phyloP scores from a whole-genome alignment of 805 yeast species.

The Candida caryicola region DNA sequence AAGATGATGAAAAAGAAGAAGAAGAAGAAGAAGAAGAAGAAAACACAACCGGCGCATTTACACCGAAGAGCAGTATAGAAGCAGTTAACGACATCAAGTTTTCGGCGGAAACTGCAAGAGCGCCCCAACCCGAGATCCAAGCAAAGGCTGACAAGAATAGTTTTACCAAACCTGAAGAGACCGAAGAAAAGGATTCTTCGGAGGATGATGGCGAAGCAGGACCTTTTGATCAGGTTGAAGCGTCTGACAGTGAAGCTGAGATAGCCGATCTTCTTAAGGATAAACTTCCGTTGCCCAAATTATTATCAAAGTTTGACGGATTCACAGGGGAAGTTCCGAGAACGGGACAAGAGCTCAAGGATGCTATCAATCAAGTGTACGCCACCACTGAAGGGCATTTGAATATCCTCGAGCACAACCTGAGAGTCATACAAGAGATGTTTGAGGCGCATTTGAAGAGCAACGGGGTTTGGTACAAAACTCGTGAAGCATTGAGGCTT shows the following conservation, averaged over 20 bases:
- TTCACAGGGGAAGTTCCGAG: slow-evolving; percentile 6
- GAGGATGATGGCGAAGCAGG: slow-evolving; percentile 4
- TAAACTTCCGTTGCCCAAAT: slow-evolving; percentile 1
- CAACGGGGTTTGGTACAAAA: not conserved
- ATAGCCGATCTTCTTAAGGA: slow-evolving; percentile 6
- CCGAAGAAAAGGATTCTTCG: slow-evolving; percentile 3
- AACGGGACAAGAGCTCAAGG: slow-evolving; percentile 9
- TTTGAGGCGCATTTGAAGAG: slow-evolving; percentile 10
- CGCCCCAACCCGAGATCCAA: no score
- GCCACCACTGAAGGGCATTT: slow-evolving; percentile 26
- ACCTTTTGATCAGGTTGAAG: not conserved
- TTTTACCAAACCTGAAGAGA: no score
- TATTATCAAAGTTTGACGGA: slow-evolving; percentile 17
- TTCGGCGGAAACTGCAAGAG: no score
- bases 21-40: slow-evolving; percentile 5
- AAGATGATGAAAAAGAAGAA: slow-evolving; percentile 5
- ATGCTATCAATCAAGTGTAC: slow-evolving; percentile 22
- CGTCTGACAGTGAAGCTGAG: no score
- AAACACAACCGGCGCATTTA: no score
- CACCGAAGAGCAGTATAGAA: no score
- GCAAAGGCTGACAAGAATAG: no score
- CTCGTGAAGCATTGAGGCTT: slow-evolving; percentile 4
- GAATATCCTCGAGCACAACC: slow-evolving; percentile 20
- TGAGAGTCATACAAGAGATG: slow-evolving; percentile 9
- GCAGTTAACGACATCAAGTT: no score